Percentiles rank a stretch among this genome's conserved stretches.
These are phyloP conservation scores for Syncephalastrum sp. DNA, from an alignment of 371 early-diverging fungal genomes.

Conservation along the genomic window DNA sequence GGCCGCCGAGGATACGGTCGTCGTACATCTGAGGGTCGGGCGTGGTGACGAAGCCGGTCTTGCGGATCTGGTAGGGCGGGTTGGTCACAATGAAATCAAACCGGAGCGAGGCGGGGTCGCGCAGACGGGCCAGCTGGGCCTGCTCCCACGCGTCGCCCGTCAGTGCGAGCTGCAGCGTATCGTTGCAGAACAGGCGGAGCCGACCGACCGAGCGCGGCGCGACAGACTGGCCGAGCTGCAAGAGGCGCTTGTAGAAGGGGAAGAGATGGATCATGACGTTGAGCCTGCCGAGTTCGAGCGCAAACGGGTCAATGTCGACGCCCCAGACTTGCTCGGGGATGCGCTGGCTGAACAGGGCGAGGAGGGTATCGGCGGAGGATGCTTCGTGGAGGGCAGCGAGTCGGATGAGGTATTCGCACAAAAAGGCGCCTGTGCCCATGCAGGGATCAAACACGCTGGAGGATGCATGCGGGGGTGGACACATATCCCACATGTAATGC, in stretches of 20 bases:
- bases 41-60: constrained; percentile 57
- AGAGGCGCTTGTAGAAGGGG: constrained; percentile 35
- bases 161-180: constrained; percentile 47
- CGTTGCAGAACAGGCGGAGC: constrained; percentile 56
- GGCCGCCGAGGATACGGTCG: constrained; percentile 44
- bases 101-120: constrained; percentile 42
- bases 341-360: constrained; percentile 26
- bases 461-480: constrained; percentile 6
- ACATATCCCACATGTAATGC: constrained; percentile 61
- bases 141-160: constrained; percentile 13
- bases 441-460: constrained; percentile 52
- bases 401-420: constrained; percentile 52
- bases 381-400: constrained; percentile 31
- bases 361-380: constrained; percentile 14
- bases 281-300: constrained; percentile 42
- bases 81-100: constrained; percentile 65
- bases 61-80: constrained; percentile 70
- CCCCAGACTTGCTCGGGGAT: constrained; percentile 54
- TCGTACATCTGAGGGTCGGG: constrained; percentile 60
- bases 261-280: constrained; percentile 42
- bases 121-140: constrained; percentile 20
- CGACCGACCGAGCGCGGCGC: constrained; percentile 24
- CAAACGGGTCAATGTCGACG: constrained; percentile 63
- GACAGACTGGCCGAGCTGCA: constrained; percentile 16
- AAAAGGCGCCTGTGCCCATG: constrained; percentile 61